Percentiles rank a stretch among this genome's conserved stretches.
phyloP scores from a whole-genome alignment of 2,329 filamentous ascomycete species.

The Fusarium buharicum region DNA sequence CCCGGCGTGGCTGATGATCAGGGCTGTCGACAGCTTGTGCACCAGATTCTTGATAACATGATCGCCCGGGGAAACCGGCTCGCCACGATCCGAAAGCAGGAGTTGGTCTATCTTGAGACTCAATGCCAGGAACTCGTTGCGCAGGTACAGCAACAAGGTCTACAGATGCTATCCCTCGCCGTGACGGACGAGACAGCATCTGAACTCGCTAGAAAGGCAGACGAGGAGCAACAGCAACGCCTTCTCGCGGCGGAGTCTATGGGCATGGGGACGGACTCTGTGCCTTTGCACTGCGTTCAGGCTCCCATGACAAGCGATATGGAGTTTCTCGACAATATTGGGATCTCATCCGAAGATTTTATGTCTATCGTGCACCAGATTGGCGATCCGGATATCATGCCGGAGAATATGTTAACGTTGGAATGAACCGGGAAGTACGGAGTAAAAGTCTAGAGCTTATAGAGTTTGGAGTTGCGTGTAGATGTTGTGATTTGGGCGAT shows the following conservation, averaged over 20 bases:
- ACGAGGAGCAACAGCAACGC: constrained; percentile 16
- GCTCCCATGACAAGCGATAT: constrained; percentile 37
- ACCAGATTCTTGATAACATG: constrained; percentile 50
- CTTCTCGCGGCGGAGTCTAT: not conserved
- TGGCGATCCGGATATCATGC: constrained; percentile 37
- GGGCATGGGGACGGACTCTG: not conserved
- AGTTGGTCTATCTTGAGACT: constrained; percentile 46
- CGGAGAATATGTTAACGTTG: constrained; percentile 37
- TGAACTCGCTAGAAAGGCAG: not conserved
- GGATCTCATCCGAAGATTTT: constrained; percentile 54
- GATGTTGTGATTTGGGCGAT: not conserved
- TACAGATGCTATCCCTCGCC: constrained; percentile 41
- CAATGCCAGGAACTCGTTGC: constrained; percentile 45
- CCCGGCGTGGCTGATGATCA: constrained; percentile 46
- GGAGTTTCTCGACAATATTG: constrained; percentile 51
- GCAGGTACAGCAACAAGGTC: constrained; percentile 41
- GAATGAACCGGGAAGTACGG: constrained; percentile 3
- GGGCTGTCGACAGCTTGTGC: constrained; percentile 34
- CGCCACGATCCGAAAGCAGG: constrained; percentile 48
- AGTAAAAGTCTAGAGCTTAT: not conserved
- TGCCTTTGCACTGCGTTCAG: constrained; percentile 11
- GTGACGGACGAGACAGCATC: constrained; percentile 19
- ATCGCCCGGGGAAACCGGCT: constrained; percentile 49
- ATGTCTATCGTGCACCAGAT: constrained; percentile 53
- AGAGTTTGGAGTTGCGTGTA: not conserved